Evolutionary conservation across 148 eudicot genomes (phyloP).

Genomic region (Agrostemma githago): DNA sequence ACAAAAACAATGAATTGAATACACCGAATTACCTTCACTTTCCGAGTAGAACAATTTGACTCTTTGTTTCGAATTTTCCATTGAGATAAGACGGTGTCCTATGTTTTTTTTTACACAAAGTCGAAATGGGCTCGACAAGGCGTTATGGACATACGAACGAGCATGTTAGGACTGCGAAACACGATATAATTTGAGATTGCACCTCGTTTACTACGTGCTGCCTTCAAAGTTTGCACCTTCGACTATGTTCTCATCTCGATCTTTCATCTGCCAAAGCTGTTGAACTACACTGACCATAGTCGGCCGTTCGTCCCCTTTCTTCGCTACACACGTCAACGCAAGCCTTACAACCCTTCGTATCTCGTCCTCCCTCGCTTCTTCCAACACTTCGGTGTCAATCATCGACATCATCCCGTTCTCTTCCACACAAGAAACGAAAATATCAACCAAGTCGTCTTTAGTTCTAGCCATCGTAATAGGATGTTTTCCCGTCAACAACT

Average conservation of each 20-base stretch:
- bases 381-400: constrained; percentile 19
- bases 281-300: constrained; percentile 26
- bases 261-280: constrained; percentile 14
- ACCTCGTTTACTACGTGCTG: no score
- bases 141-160: no score
- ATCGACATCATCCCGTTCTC: constrained; percentile 15
- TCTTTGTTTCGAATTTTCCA: no score
- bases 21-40: no score
- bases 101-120: no score
- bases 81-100: no score
- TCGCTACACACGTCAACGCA: constrained; percentile 23
- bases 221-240: neutral
- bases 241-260: neutral
- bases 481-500: constrained; percentile 18
- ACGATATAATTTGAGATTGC: no score
- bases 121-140: no score
- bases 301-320: constrained; percentile 30
- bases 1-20: no score
- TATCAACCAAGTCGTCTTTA: constrained; percentile 21
- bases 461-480: constrained; percentile 13
- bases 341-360: constrained; percentile 16
- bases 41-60: no score
- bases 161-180: no score
- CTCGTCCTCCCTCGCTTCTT: constrained; percentile 18
- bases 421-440: constrained; percentile 20